Evolutionary conservation across 176 grass and related monocot species (phyloP).

Genomic region (Carex pumila): DNA sequence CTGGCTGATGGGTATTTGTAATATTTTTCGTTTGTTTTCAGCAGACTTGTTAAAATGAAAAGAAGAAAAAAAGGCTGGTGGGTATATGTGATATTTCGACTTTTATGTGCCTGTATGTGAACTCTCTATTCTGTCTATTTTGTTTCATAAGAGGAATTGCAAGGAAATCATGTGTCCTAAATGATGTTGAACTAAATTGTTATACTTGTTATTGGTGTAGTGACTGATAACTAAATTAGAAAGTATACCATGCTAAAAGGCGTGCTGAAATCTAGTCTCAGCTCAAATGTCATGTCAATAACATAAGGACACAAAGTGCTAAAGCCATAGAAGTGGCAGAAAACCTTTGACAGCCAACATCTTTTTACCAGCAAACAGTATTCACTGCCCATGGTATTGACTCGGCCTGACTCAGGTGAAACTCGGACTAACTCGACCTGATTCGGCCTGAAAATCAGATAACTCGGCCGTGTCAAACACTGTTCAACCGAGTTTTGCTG

Average conservation of each 20-base stretch:
- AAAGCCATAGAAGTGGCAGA: constrained; percentile 81
- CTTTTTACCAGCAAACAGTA: too few species aligned
- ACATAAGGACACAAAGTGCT: constrained; percentile 76
- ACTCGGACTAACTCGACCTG: too few species aligned
- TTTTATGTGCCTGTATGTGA: not conserved
- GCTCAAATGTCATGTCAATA: not conserved
- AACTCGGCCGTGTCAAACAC: too few species aligned
- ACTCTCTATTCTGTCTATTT: not conserved
- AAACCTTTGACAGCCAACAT: not conserved
- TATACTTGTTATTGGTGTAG: not conserved
- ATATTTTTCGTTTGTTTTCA: not conserved
- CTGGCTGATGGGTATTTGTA: not conserved
- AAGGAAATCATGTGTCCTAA: not conserved
- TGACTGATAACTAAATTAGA: not conserved
- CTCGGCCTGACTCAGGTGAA: too few species aligned
- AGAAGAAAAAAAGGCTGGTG: too few species aligned
- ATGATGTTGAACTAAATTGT: not conserved
- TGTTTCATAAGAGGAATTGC: not conserved
- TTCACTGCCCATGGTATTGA: too few species aligned
- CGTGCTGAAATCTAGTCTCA: not conserved
- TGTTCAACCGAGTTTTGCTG: too few species aligned
- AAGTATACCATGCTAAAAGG: not conserved
- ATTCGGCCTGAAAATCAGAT: too few species aligned
- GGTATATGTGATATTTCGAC: not conserved
- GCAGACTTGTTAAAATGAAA: not conserved